Evolutionary conservation across 1,284 basidiomycete species (phyloP), one percentile per base, ranked within the genome.

Genomic region (Stygiomarasmius scandens): DNA sequence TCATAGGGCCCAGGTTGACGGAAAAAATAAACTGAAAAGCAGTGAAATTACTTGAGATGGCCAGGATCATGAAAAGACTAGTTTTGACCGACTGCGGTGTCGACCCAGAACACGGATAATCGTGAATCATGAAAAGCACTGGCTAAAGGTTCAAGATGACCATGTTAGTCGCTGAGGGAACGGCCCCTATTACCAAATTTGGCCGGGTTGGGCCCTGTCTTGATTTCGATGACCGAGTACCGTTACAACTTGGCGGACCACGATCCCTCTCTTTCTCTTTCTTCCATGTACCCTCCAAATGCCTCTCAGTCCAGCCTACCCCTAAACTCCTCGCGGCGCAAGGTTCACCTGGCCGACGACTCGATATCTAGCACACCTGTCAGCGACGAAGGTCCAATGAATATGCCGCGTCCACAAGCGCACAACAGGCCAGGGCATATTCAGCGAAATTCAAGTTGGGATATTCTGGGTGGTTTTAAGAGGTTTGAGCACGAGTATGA

Each of bases 401-500:
- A 41, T 41, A 19, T 60, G 58, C 58, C 58, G 19, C 51, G 32
- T 9, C 58, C 58, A 24, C 29, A 46, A 9, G 8, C 44, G 20
- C 49, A 51, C 36, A 36, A 34, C 25, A 57, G 36, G 25, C 64
- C 58, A 29, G 52, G n/a, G n/a, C n/a, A 59, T 11, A 63, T 59
- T 38, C 59, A 59, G 38, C 67, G 66, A 22, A 65, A 50, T 29
- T 65, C 67, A 12, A 85, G 80, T 68, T 85, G 83, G 83, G 83
- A 83, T 64, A 50, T 83, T 49, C 70, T 82, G 20, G 71, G 75
- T 52, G 82, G 82, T n/a, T 73, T 81, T 60, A 78, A 74, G 67
- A 83, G 77, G 69, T 72, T 81, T 43, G 82, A 84, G 64, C 74
- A 81, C 56, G 77, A 76, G n/a, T 85, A 84, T 62, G 80, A 85